Base-by-base conservation (phyloP, 345 rosid species). In the Heritiera fomes region DNA sequence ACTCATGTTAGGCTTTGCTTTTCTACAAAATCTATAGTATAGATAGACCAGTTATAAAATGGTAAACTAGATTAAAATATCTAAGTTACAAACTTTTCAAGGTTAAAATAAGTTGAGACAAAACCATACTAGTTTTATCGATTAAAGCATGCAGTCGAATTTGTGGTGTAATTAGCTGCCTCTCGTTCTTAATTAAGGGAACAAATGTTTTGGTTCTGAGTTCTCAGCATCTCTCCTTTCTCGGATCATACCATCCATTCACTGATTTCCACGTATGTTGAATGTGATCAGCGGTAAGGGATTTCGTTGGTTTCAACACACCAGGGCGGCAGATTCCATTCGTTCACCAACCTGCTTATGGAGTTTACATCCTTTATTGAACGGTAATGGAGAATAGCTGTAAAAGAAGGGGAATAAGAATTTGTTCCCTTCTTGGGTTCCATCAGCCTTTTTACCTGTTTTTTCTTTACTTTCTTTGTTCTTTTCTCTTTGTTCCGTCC, bases 321-420 rank as follows among this genome's bases (percentile, higher is more conserved):
- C 50, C 18, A 10, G 13, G 71, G 62, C n/a, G 12, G 53, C 7
- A 74, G 56, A 73, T 79, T 79, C 58, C 78, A 47, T 58, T 45
- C 53, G 49, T 59, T 47, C 50, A 5, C 9, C 74, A 5, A 41
- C 65, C 50, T 50, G 71, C 8, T 20, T 62, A 55, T 18, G n/a
- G 6, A 5, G 20, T 70, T 49, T 49, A 6, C 41, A 6, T 28
- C 43, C 20, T 75, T 13, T 28, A 46, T 23, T 40, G 71, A 9
- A 63, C 40, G 65, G 72, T 46, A 14, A 32, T 52, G 52, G 20
- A 47, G 52, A 18, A 74, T 18, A 41, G 68, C 43, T 41, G 75
- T 15, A 46, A 18, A 64, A 71, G 15, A 49, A 34, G 14, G 63
- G 78, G 82, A 78, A 73, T 79, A 67, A 55, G 80, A 34, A 83